Conservation (phyloP, 306 rosid species). For the Citrullus mucosospermus region DNA sequence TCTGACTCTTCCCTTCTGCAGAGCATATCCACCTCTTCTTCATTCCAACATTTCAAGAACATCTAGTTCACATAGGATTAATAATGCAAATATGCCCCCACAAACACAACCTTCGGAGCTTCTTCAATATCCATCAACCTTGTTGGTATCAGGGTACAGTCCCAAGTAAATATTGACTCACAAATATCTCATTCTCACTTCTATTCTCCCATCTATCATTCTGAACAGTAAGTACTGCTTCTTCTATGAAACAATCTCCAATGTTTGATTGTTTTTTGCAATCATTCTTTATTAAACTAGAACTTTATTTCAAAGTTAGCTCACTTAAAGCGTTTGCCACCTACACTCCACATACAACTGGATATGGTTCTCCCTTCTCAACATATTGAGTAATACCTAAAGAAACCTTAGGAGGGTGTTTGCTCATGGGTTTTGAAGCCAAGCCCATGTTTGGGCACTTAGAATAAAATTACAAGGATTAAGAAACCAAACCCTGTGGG, state of each 20-base stretch:
- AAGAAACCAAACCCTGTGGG: too few relatives aligned
- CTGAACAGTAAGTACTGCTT: not conserved
- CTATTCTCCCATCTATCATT: not conserved
- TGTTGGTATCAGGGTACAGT: not conserved
- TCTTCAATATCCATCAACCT: not conserved
- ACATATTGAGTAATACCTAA: not conserved
- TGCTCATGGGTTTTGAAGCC: too few relatives aligned
- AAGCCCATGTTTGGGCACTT: too few relatives aligned
- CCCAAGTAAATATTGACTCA: not conserved
- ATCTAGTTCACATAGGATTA: not conserved
- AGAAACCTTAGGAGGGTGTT: not conserved
- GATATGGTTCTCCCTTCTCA: not conserved
- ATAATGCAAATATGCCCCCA: not conserved
- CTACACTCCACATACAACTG: not conserved
- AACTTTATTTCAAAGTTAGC: not conserved
- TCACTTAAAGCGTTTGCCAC: not conserved
- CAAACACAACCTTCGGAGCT: not conserved
- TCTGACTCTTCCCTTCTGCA: not conserved
- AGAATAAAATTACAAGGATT: too few relatives aligned
- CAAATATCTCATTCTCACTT: not conserved
- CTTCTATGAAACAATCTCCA: not conserved
- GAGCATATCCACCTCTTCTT: not conserved
- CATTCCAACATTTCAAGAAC: not conserved
- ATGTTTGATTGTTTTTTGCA: not conserved
- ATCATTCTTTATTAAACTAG: not conserved